Conservation (phyloP, 768 basidiomycete species). For the Trametes cinnabarina region DNA sequence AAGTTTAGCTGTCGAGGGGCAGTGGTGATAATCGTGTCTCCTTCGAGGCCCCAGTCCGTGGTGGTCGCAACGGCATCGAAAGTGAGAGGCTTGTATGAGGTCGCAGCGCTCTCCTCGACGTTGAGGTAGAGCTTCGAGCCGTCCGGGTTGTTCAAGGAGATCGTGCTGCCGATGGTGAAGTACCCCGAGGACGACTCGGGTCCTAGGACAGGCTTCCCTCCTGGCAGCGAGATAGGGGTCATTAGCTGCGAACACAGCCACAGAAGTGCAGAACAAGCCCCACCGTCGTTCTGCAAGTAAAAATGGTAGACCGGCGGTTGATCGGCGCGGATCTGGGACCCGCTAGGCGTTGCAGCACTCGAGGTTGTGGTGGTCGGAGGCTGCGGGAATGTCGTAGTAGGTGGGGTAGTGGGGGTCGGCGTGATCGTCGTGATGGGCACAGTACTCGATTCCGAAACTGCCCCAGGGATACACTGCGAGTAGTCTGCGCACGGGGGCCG, state of each 20-base stretch:
- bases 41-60: slow-evolving; percentile 56
- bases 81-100: slow-evolving; percentile 49
- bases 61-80: slow-evolving; percentile 47
- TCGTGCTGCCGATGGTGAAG: slow-evolving; percentile 49
- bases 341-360: slow-evolving; percentile 29
- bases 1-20: slow-evolving; percentile 53
- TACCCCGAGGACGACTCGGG: slow-evolving; percentile 49
- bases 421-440: slow-evolving; percentile 25
- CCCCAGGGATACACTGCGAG: slow-evolving; percentile 51
- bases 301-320: slow-evolving; percentile 55
- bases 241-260: neutral
- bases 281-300: slow-evolving; percentile 52
- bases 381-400: slow-evolving; percentile 36
- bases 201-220: slow-evolving; percentile 48
- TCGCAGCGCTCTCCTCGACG: slow-evolving; percentile 39
- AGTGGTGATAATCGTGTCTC: slow-evolving; percentile 58
- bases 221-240: slow-evolving; percentile 28
- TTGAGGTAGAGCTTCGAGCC: slow-evolving; percentile 50
- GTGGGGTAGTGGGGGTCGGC: slow-evolving; percentile 24
- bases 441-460: slow-evolving; percentile 16
- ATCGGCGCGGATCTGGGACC: slow-evolving; percentile 51
- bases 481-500: slow-evolving; percentile 37
- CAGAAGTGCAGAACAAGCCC: slow-evolving; percentile 8
- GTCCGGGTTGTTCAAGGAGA: slow-evolving; percentile 42
- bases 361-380: slow-evolving; percentile 26